Percentiles rank a stretch among this genome's conserved stretches.
Conservation (phyloP, 2,329 filamentous ascomycete genomes). For the Epichloe baconii region DNA sequence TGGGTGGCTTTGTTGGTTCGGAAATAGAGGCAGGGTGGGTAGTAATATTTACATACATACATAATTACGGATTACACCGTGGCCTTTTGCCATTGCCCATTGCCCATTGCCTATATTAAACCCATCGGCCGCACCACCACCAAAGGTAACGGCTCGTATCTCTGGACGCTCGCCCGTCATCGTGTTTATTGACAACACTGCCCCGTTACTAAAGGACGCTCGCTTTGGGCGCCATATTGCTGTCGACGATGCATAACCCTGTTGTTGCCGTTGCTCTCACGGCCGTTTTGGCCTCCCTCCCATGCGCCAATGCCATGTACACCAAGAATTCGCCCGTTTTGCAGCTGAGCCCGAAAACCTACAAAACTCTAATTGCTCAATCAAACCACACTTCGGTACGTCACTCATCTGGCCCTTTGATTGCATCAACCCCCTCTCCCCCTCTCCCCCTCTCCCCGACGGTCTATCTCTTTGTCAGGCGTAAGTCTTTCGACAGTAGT, state of each 20-base stretch:
- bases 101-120: neutral
- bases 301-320: slow-evolving; percentile 63
- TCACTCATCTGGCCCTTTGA: neutral
- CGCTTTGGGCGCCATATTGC: neutral
- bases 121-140: neutral
- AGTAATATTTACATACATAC: no score
- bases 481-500: neutral
- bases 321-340: slow-evolving; percentile 76
- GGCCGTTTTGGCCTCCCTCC: slow-evolving; percentile 52
- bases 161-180: neutral
- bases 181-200: neutral
- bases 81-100: slow-evolving; percentile 13
- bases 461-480: neutral
- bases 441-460: neutral
- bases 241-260: slow-evolving; percentile 36
- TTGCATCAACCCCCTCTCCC: neutral
- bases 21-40: neutral
- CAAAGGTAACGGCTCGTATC: neutral
- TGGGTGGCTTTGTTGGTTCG: neutral
- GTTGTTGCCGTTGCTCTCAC: slow-evolving; percentile 30
- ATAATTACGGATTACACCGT: slow-evolving; percentile 9
- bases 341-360: slow-evolving; percentile 66
- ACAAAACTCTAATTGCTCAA: slow-evolving; percentile 69
- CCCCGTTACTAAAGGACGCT: neutral
- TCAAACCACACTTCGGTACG: slow-evolving; percentile 87